Evolutionary conservation across 257 asterid species (phyloP).

Genomic region (Capsicum pubescens): DNA sequence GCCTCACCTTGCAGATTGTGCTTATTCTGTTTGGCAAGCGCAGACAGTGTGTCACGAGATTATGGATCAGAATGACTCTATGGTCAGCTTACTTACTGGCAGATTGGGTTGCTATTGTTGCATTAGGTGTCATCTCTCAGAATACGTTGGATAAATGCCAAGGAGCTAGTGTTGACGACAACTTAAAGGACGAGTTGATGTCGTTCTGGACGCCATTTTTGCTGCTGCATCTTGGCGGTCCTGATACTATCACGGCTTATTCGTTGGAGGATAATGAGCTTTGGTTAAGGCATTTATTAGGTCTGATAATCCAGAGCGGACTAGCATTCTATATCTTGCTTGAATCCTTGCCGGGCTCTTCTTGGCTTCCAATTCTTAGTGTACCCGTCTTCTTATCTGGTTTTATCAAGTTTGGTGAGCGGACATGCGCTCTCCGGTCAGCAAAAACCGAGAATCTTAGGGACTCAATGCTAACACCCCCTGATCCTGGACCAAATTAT

Average conservation of each 20-base stretch:
- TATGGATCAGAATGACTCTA: conserved; percentile 47
- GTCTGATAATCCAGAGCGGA: conserved; percentile 46
- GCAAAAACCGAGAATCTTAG: conserved; percentile 47
- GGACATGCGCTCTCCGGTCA: conserved; percentile 43
- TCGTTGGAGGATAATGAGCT: conserved; percentile 64
- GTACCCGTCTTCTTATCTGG: conserved; percentile 39
- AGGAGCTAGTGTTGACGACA: not conserved
- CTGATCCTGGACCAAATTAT: conserved; percentile 61
- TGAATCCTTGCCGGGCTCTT: conserved; percentile 43
- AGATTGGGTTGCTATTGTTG: conserved; percentile 51
- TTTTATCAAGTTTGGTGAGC: conserved; percentile 47
- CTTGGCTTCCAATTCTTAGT: conserved; percentile 43
- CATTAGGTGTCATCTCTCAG: conserved; percentile 54
- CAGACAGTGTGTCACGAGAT: conserved; percentile 45
- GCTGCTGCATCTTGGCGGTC: conserved; percentile 61
- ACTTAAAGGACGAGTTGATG: conserved; percentile 34
- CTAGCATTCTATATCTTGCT: conserved; percentile 46
- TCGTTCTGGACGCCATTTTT: conserved; percentile 66
- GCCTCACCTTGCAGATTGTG: conserved; percentile 50
- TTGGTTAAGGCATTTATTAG: conserved; percentile 59
- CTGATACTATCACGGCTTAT: conserved; percentile 66
- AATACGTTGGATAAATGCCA: conserved; percentile 40
- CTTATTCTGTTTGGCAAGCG: conserved; percentile 45
- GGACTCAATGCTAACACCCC: conserved; percentile 45
- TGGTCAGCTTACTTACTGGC: conserved; percentile 60